Base-by-base conservation (phyloP, 441 rosid genomes). In the Dalechampia spathulata region DNA sequence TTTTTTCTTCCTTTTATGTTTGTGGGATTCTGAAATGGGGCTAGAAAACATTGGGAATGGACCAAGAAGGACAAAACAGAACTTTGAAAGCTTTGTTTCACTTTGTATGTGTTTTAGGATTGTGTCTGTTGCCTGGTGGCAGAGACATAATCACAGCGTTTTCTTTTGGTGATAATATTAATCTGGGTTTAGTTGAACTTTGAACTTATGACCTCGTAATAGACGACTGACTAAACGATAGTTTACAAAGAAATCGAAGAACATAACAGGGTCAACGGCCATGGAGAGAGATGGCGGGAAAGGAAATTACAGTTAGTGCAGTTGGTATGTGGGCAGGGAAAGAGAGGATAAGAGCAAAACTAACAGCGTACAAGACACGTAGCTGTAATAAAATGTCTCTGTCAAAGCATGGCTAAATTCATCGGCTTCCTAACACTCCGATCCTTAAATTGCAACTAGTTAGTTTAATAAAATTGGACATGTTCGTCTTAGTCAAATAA, bases 321-420 rank as follows among this genome's bases (percentile, higher is more conserved):
- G 41, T 2, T 2, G 43, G 41, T 19, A 9, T 2, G 42, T 13
- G 42, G n/a, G 28, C 9, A 13, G 21, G 6, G 57, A 47, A 15
- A 38, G 61, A 46, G 68, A 72, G 59, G 63, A 40, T 36, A 69
- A 54, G 68, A 57, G 64, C n/a, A 60, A 63, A 49, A 38, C 44
- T 48, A 25, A 17, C 50, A 63, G 17, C 74, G 72, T 62, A 45
- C 36, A 57, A 64, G 76, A 57, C 65, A 57, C 70, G 80, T 63
- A 60, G 72, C 74, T 72, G 58, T 65, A 64, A 47, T 60, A 28
- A 68, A 60, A 57, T 16, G n/a, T 30, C 8, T 30, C 4, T 30
- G 8, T 4, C 8, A 30, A 30, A 30, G n/a, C n/a, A n/a, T n/a
- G n/a, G n/a, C n/a, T n/a, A n/a, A n/a, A n/a, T n/a, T n/a, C n/a